Conservation (phyloP, 208 protist genomes). For the Acanthamoeba royreba region DNA sequence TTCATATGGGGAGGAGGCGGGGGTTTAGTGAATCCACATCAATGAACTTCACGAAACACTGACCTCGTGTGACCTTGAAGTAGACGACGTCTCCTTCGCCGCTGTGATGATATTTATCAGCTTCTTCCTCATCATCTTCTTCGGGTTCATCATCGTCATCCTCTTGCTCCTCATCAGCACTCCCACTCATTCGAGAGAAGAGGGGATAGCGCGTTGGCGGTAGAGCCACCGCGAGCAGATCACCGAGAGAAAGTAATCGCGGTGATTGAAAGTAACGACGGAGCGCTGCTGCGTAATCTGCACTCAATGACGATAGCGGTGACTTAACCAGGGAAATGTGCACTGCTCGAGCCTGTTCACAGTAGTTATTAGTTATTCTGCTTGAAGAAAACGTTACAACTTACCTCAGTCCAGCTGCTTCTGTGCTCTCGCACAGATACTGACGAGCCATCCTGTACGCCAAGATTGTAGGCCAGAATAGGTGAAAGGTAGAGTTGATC, state of each 20-base stretch:
- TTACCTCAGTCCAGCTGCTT: not conserved
- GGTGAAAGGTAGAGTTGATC: conserved; percentile 20
- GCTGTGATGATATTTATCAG: not conserved
- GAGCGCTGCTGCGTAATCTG: not conserved
- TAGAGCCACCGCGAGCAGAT: conserved; percentile 16
- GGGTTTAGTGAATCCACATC: not conserved
- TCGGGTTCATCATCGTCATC: conserved; percentile 7
- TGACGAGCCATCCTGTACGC: not conserved
- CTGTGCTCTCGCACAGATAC: not conserved
- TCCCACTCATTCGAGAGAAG: not conserved
- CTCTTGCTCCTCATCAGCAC: not conserved
- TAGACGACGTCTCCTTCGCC: not conserved
- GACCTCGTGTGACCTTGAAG: conserved; percentile 24
- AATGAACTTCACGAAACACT: not conserved
- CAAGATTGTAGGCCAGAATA: conserved; percentile 14
- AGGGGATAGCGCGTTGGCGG: not conserved
- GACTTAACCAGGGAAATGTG: not conserved
- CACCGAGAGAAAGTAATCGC: not conserved
- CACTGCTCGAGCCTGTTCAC: not conserved
- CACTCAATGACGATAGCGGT: not conserved
- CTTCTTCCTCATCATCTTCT: not conserved
- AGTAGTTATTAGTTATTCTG: not conserved
- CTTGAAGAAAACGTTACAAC: not conserved
- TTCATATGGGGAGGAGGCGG: not conserved
- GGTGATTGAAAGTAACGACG: not conserved